Conservation (phyloP, 2,329 filamentous ascomycete genomes). For the Orbilia quercus region DNA sequence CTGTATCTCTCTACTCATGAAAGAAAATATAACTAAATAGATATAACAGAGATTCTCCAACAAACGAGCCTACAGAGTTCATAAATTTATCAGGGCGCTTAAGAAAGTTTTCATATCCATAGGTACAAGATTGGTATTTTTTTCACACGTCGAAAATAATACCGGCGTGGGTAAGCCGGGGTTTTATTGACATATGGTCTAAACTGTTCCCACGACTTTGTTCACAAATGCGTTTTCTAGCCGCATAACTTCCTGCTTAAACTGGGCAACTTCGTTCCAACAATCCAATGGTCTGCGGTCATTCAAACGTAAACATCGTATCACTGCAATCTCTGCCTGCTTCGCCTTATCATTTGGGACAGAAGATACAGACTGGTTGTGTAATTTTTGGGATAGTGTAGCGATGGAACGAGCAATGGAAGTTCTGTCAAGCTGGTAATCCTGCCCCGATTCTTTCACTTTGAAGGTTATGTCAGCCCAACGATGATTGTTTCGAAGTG, state of each 20-base stretch:
- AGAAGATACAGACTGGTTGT: slow-evolving; percentile 15
- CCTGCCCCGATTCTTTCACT: slow-evolving; percentile 25
- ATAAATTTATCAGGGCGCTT: too few species aligned
- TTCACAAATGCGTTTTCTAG: slow-evolving; percentile 90
- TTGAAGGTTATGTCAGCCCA: neutral
- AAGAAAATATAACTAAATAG: slow-evolving; percentile 4
- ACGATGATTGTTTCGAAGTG: neutral
- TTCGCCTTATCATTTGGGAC: slow-evolving; percentile 78
- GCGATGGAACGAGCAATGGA: slow-evolving; percentile 34
- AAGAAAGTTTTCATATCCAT: too few species aligned
- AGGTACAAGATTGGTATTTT: too few species aligned
- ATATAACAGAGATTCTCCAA: neutral
- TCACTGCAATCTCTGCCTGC: slow-evolving; percentile 78
- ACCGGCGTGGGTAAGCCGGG: too few species aligned
- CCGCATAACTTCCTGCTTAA: slow-evolving; percentile 87
- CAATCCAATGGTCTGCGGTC: slow-evolving; percentile 91
- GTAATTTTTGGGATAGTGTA: slow-evolving; percentile 43
- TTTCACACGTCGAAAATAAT: too few species aligned
- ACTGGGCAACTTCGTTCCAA: slow-evolving; percentile 90
- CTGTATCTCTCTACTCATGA: slow-evolving; percentile 1
- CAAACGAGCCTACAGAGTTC: neutral
- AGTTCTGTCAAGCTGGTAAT: slow-evolving; percentile 23
- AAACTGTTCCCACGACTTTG: slow-evolving; percentile 70
- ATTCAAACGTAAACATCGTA: slow-evolving; percentile 82
- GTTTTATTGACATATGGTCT: too few species aligned